Conservation (phyloP, 2,329 filamentous ascomycete genomes). For the Dactylella cylindrospora region DNA sequence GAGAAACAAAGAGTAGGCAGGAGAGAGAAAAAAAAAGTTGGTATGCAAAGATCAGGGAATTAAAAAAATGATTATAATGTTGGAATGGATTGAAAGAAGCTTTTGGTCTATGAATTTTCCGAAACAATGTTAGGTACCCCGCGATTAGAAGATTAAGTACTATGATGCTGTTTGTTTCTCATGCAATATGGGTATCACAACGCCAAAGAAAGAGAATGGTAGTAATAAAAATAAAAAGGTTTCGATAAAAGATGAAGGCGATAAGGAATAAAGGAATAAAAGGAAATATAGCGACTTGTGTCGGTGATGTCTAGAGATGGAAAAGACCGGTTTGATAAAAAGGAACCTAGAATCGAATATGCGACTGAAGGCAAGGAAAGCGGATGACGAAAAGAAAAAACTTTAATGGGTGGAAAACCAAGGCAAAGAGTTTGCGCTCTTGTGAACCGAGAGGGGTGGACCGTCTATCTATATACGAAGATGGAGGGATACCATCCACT, state of each 20-base stretch:
- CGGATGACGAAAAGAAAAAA: constrained; percentile 41
- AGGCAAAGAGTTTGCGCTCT: constrained; percentile 15
- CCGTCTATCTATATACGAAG: constrained; percentile 44
- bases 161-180: no score
- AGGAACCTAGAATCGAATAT: background rate
- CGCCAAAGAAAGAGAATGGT: constrained; percentile 27
- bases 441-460: constrained; percentile 25
- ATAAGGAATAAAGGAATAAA: constrained; percentile 9
- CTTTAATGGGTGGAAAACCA: constrained; percentile 17
- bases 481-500: no score
- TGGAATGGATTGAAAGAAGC: background rate
- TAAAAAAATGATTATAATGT: background rate
- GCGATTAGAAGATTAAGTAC: no score
- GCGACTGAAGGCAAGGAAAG: constrained; percentile 7
- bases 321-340: no score
- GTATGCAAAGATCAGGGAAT: background rate
- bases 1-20: constrained; percentile 4
- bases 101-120: background rate
- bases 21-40: background rate
- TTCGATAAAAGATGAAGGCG: constrained; percentile 29
- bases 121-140: no score
- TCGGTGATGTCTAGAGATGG: no score
- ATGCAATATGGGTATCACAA: constrained; percentile 27
- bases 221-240: constrained; percentile 13
- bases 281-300: background rate